phyloP scores from a whole-genome alignment of 1,139 yeast genomes.

The Arxiozyma heterogenica region DNA sequence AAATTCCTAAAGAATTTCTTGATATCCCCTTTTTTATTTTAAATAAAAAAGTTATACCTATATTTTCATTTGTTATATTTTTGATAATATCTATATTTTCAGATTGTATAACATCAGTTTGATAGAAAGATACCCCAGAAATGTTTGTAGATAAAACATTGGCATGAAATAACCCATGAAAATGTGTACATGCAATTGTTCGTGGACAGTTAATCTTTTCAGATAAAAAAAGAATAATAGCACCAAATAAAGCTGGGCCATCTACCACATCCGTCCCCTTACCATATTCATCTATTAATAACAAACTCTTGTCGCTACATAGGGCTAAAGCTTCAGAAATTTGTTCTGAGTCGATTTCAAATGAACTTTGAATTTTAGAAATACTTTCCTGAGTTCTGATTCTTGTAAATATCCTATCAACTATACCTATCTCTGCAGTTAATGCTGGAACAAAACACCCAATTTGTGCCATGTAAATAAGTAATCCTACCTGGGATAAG shows the following conservation, averaged over 20 bases:
- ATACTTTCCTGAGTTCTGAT: constrained; percentile 38
- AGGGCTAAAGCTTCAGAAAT: constrained; percentile 35
- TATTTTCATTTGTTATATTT: constrained; percentile 4
- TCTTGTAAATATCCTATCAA: constrained; percentile 38
- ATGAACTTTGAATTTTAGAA: constrained; percentile 37
- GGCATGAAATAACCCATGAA: constrained; percentile 34
- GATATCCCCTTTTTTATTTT: constrained; percentile 30
- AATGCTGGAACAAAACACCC: constrained; percentile 44
- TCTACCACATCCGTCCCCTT: constrained; percentile 42
- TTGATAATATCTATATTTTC: background rate
- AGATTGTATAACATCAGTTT: constrained; percentile 27
- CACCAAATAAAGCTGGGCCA: constrained; percentile 39
- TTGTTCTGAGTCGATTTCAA: constrained; percentile 39
- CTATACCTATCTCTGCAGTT: constrained; percentile 36
- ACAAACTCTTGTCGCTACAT: constrained; percentile 33
- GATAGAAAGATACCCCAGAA: constrained; percentile 19
- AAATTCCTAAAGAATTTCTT: constrained; percentile 33
- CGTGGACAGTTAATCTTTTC: constrained; percentile 25
- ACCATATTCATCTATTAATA: constrained; percentile 45
- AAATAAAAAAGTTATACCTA: constrained; percentile 32
- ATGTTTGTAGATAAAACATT: constrained; percentile 14
- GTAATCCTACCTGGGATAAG: constrained; percentile 37
- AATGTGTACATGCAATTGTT: constrained; percentile 37
- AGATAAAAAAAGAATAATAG: constrained; percentile 30
- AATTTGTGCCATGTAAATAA: constrained; percentile 39